Percentiles rank a stretch among this genome's conserved stretches.
These are phyloP conservation scores for Phytophthora europaea DNA, from an alignment of 352 stramenopile genomes.

Conservation along the genomic window DNA sequence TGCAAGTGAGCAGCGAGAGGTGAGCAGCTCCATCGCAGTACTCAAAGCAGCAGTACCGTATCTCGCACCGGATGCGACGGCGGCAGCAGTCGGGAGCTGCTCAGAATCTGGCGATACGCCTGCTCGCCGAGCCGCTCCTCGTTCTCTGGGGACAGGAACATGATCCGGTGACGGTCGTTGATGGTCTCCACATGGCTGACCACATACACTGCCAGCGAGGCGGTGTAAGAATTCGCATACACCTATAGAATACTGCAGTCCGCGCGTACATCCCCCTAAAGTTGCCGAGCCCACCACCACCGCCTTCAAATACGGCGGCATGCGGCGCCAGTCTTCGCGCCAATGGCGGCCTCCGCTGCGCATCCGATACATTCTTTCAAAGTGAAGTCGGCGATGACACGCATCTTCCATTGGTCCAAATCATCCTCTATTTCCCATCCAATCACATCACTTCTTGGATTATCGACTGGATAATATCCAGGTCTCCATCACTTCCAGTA, in stretches of 20 bases:
- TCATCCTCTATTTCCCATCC: not conserved
- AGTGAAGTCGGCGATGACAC: slow-evolving; percentile 7
- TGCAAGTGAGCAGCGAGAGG: slow-evolving; percentile 10
- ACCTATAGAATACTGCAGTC: not conserved
- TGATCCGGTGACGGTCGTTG: slow-evolving; percentile 63
- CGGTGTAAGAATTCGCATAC: too few species aligned
- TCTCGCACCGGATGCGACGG: slow-evolving; percentile 52
- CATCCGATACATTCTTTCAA: not conserved
- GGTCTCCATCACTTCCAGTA: slow-evolving; percentile 12
- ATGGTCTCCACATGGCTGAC: slow-evolving; percentile 69
- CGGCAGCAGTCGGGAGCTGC: slow-evolving; percentile 52
- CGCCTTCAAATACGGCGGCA: slow-evolving; percentile 49
- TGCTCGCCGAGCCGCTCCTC: slow-evolving; percentile 65
- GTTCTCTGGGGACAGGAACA: slow-evolving; percentile 66
- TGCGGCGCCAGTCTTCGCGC: slow-evolving; percentile 46
- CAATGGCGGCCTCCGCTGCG: slow-evolving; percentile 1
- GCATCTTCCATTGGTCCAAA: slow-evolving; percentile 23
- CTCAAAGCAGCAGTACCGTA: not conserved
- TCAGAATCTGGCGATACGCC: slow-evolving; percentile 61
- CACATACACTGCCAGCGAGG: slow-evolving; percentile 32
- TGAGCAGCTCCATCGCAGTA: not conserved
- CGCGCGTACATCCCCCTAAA: slow-evolving; percentile 39
- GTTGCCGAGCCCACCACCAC: slow-evolving; percentile 36
- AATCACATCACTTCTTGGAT: not conserved
- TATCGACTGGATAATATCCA: not conserved